Base-by-base conservation (phyloP, 768 basidiomycete species). In the Boletellus sp. region DNA sequence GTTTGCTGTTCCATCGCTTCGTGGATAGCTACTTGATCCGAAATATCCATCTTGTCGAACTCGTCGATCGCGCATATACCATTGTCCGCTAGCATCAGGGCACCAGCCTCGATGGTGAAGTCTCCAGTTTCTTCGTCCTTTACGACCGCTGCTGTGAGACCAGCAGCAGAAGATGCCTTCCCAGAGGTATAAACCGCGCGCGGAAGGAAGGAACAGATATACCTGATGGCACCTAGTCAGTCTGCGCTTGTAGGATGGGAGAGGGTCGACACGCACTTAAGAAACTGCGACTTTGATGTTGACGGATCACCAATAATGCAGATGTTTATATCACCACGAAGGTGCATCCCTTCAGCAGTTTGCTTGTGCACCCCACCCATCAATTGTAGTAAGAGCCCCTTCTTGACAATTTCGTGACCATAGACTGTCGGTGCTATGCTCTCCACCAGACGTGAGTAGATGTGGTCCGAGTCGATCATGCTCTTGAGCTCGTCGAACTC, bases 1-100 rank as follows among this genome's bases (percentile, higher is more conserved):
- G 95, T 98, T 72, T 97, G 94, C 72, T 98, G 95, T 84, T 98
- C 95, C 95, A 98, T 98, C 8, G 95, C 95, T 77, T 98, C 95
- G 77, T 99, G 96, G 60, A 99, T 98, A 32, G 96, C 96, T 37
- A 98, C 93, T 68, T 98, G 96, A 68, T 98, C 96, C 0, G 90
- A 85, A 45, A 97, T 84, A 67, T 98, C 95, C 96, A 99, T 99
- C 72, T 99, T 99, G 80, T 99, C 96, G 63, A 99, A 99, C 70
- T 98, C 96, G 72, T 99, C 96, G 61, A 99, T 99, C n/a, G 94
- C 94, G 64, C 96, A 99, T 65, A 98, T 97, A 8, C 96, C 96
- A 59, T 98, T 98, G 72, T 99, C 96, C 6, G 96, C 96, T 4
- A 99, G 81, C 96, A 99, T 98, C 57, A 99, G 79, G 4, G 96